These are phyloP conservation scores for Populus hybrid DNA, from an alignment of 441 rosid species.

Conservation along the genomic window DNA sequence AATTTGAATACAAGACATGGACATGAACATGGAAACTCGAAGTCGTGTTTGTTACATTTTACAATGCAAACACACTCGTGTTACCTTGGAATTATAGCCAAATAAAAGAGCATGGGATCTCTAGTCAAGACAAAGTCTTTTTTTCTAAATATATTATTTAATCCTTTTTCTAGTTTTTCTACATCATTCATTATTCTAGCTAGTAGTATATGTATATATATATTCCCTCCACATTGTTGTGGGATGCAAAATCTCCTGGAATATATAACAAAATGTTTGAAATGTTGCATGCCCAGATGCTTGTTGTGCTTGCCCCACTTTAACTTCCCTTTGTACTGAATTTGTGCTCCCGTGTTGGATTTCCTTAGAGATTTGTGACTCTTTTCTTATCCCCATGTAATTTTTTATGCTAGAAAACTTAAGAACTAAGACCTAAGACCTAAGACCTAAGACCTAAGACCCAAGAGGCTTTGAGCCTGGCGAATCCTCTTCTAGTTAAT, in stretches of 20 bases:
- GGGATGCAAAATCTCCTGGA: constrained; percentile 6
- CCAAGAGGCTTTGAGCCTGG: constrained; percentile 8
- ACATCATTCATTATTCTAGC: neutral
- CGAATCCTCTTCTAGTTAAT: neutral
- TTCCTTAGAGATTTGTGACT: constrained; percentile 15
- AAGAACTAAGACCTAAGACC: neutral
- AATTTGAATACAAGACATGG: constrained; percentile 28
- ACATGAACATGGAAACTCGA: constrained; percentile 28
- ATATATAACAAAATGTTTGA: neutral
- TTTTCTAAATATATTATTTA: neutral
- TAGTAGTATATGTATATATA: neutral
- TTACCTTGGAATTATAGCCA: constrained; percentile 33
- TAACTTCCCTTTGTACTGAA: constrained; percentile 24
- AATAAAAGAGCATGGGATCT: constrained; percentile 11
- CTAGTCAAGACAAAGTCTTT: constrained; percentile 17
- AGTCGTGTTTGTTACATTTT: constrained; percentile 17
- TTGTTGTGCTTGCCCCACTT: constrained; percentile 29
- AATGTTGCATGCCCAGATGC: constrained; percentile 21
- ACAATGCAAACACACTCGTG: constrained; percentile 30
- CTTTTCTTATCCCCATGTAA: constrained; percentile 11
- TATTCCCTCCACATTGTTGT: neutral
- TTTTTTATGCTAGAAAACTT: neutral
- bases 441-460: neutral
- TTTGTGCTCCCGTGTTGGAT: constrained; percentile 28
- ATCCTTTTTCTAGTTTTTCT: neutral